Percentiles rank a stretch among this genome's conserved stretches.
Evolutionary conservation across 495 filamentous ascomycete species (phyloP).

Genomic region (Cercophora sp.): DNA sequence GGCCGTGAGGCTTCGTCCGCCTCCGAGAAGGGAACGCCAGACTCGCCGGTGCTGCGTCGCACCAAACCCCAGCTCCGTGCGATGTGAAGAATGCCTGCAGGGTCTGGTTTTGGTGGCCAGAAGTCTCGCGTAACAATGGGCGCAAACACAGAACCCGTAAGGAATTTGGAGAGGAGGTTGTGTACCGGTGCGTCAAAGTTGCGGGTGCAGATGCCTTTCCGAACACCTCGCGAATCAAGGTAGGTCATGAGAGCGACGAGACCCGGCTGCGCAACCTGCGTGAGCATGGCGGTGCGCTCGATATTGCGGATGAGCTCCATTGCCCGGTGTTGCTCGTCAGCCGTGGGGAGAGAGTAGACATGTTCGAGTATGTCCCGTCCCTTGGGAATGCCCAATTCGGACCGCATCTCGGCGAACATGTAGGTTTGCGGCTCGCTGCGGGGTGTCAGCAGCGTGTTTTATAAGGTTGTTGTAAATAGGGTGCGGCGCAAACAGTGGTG

Average conservation of each 20-base stretch:
- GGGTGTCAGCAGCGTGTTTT: background rate
- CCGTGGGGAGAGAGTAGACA: slow-evolving; percentile 65
- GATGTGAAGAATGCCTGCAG: slow-evolving; percentile 83
- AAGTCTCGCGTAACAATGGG: slow-evolving; percentile 88
- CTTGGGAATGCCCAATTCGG: slow-evolving; percentile 59
- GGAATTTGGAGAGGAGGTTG: slow-evolving; percentile 70
- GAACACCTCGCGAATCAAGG: slow-evolving; percentile 60
- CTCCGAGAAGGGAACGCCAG: slow-evolving; percentile 19
- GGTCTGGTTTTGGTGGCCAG: slow-evolving; percentile 80
- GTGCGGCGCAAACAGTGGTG: no score
- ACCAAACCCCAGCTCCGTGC: slow-evolving; percentile 66
- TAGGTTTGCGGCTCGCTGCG: slow-evolving; percentile 81
- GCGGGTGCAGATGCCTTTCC: slow-evolving; percentile 84
- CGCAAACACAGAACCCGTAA: slow-evolving; percentile 60
- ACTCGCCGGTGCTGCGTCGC: slow-evolving; percentile 45
- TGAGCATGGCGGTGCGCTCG: slow-evolving; percentile 72
- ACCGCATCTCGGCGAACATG: slow-evolving; percentile 89
- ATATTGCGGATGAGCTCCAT: slow-evolving; percentile 70
- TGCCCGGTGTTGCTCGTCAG: slow-evolving; percentile 56
- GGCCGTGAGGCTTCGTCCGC: slow-evolving; percentile 17
- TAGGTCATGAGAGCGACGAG: slow-evolving; percentile 72
- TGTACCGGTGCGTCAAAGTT: slow-evolving; percentile 76
- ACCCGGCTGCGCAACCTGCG: slow-evolving; percentile 77
- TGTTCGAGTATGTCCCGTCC: slow-evolving; percentile 80
- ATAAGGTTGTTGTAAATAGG: background rate